A percentile compares a stretch with the other conserved stretches of the same genome.
These are phyloP conservation scores for Talaromyces proteolyticus DNA, from an alignment of 495 filamentous ascomycete genomes.

Conservation along the genomic window DNA sequence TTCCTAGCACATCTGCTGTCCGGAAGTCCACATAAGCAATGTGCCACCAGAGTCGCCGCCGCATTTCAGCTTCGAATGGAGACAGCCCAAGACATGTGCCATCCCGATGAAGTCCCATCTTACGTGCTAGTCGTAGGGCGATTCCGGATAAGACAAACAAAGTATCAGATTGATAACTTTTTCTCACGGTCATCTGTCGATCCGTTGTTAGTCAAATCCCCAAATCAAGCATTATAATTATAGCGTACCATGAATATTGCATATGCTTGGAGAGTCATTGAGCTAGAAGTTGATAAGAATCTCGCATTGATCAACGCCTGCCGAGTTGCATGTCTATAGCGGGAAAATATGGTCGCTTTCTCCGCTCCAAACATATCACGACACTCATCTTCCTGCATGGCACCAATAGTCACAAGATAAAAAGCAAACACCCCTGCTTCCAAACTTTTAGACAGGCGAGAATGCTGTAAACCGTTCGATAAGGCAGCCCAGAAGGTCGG, in stretches of 20 bases:
- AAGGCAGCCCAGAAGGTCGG: neutral
- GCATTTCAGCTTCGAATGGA: conserved; percentile 36
- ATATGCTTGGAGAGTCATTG: neutral
- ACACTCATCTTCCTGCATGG: neutral
- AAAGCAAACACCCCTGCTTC: neutral
- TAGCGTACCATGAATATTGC: neutral
- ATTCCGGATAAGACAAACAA: conserved; percentile 23
- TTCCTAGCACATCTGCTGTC: neutral
- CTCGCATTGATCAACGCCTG: neutral
- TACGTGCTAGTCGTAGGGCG: conserved; percentile 33
- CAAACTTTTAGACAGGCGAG: neutral
- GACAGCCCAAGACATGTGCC: conserved; percentile 27
- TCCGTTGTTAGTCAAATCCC: neutral
- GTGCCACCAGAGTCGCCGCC: conserved; percentile 33
- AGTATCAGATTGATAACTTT: neutral
- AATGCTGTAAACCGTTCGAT: neutral
- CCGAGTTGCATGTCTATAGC: neutral
- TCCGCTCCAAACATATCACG: neutral
- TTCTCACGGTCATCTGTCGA: neutral
- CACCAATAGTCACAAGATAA: neutral
- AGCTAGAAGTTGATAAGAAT: neutral
- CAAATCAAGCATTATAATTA: neutral
- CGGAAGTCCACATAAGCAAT: conserved; percentile 8
- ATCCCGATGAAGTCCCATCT: conserved; percentile 39
- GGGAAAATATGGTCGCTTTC: neutral